Conservation (phyloP, 331 rosid genomes). For the Cydonia oblonga region DNA sequence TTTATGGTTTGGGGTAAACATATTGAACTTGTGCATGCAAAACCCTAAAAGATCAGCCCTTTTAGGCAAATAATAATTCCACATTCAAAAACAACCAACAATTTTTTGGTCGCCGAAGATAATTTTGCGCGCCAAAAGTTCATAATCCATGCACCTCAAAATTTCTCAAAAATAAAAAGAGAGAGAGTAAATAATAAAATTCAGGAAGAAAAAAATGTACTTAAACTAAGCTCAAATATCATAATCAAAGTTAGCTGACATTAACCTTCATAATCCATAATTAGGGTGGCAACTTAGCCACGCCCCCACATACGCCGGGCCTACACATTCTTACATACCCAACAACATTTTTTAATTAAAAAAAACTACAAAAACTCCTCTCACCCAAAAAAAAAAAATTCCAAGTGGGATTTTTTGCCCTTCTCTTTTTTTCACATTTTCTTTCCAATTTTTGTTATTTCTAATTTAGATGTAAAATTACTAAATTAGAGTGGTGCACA, state of each 20-base stretch:
- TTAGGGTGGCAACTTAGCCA: neutral
- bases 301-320: slow-evolving; percentile 2
- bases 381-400: no score
- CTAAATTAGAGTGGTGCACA: slow-evolving; percentile 27
- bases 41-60: neutral
- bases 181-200: no score
- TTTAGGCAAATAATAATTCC: neutral
- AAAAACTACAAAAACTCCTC: slow-evolving; percentile 24
- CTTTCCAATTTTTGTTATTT: neutral
- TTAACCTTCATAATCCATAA: neutral
- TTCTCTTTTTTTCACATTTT: neutral
- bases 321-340: slow-evolving; percentile 10
- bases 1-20: no score
- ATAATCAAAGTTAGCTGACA: neutral
- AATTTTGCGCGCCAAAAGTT: neutral
- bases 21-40: neutral
- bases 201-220: neutral
- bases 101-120: no score
- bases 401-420: neutral
- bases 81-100: neutral
- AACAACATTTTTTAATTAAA: neutral
- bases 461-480: slow-evolving; percentile 10
- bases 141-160: neutral
- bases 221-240: neutral
- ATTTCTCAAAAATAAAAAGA: neutral